Base-by-base conservation (phyloP, 169 alveolate species). In the Babesia gibsoni region DNA sequence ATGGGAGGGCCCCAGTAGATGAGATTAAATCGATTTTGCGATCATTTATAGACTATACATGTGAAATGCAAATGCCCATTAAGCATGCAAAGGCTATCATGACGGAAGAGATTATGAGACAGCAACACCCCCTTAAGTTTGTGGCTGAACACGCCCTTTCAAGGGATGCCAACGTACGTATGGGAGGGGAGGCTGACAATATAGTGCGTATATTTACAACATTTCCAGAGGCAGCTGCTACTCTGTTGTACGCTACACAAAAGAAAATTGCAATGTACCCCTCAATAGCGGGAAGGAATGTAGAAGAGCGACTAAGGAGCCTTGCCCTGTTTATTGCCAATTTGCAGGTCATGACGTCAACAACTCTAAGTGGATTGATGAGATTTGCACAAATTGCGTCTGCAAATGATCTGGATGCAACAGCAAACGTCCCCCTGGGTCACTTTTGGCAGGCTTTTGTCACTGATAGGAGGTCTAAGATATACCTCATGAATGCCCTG, bases 161-260 rank as follows among this genome's bases (percentile, higher is more conserved):
- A 29, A 16, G 14, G 9, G 25, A 39, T 36, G n/a, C 52, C 27
- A 46, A 22, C 33, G 35, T 61, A 14, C 54, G 33, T 5, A 25
- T 48, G 20, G 78, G 70, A 8, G 39, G 30, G 2, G 37, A 43
- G 3, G 37, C 37, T 20, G 84, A 73, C 12, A 37, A 58, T 1
- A 37, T 73, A 39, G 20, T 59, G 5, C 25, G 84, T 52, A 29
- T 73, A 36, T 73, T 73, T 23, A 36, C 65, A 25, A 32, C 84
- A 4, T 73, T 73, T 32, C 84, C 84, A 12, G 84, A 73, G 63
- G 74, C 84, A 1, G 68, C 78, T 0, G 68, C 78, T 33, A 46
- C 64, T 18, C 49, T 73, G 20, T 37, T 50, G 30, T 68, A 32
- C 50, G 64, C 72, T 25, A 30, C 46, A 30, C 36, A 61, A 45